Evolutionary conservation across 441 rosid genomes (phyloP).

Genomic region (Daphne laureola): DNA sequence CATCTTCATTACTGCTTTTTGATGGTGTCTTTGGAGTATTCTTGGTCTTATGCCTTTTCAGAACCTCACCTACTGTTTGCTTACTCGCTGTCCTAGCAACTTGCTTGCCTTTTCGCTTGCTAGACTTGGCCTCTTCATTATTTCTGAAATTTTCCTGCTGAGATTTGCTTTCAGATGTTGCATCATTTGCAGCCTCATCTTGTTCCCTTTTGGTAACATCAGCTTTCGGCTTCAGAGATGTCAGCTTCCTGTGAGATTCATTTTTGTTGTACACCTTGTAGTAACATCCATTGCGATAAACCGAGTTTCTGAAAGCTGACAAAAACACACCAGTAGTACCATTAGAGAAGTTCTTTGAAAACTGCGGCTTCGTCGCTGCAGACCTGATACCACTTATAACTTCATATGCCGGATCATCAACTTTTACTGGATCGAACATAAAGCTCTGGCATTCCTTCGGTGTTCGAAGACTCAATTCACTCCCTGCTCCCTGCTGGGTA

Average conservation of each 20-base stretch:
- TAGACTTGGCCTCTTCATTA: slow-evolving; percentile 11
- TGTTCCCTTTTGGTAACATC: slow-evolving; percentile 11
- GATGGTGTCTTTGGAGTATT: slow-evolving; percentile 19
- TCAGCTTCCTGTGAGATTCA: slow-evolving; percentile 29
- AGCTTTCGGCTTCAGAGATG: slow-evolving; percentile 20
- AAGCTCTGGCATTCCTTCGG: slow-evolving; percentile 19
- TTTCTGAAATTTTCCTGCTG: slow-evolving; percentile 13
- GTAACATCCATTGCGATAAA: slow-evolving; percentile 30
- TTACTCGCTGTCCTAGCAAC: slow-evolving; percentile 15
- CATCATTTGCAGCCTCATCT: slow-evolving; percentile 15
- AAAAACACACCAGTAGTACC: slow-evolving; percentile 46
- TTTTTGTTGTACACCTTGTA: slow-evolving; percentile 22
- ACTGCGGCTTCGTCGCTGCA: slow-evolving; percentile 43
- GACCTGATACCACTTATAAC: slow-evolving; percentile 38
- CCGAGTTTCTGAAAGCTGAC: slow-evolving; percentile 55
- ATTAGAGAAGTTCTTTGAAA: slow-evolving; percentile 24
- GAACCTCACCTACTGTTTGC: slow-evolving; percentile 17
- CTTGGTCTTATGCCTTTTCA: slow-evolving; percentile 22
- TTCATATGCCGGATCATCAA: slow-evolving; percentile 38
- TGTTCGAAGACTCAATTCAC: slow-evolving; percentile 22
- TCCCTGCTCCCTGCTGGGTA: slow-evolving; percentile 15
- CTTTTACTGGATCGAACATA: slow-evolving; percentile 25
- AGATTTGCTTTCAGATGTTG: slow-evolving; percentile 13
- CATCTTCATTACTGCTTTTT: slow-evolving; percentile 20
- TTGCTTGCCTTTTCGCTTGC: slow-evolving; percentile 10